Conservation (phyloP, 805 yeast species). For the Barnettozyma botsteinii region DNA sequence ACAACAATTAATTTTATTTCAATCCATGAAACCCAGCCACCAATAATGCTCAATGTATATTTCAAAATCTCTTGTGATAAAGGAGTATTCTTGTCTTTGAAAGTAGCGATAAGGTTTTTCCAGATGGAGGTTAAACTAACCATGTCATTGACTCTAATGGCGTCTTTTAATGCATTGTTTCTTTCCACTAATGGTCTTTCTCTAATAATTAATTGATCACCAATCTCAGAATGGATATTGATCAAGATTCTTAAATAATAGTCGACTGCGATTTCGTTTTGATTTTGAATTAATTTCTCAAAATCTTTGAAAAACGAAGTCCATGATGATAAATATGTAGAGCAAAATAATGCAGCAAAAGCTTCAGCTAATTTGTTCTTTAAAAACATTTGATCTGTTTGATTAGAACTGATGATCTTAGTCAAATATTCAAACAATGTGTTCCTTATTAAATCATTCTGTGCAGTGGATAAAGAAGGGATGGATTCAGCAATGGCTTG, state of each 20-base stretch:
- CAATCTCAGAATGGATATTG: constrained; percentile 85
- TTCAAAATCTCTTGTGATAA: constrained; percentile 44
- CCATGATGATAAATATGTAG: constrained; percentile 45
- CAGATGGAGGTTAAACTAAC: constrained; percentile 55
- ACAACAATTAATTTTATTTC: constrained; percentile 22
- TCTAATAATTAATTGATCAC: constrained; percentile 79
- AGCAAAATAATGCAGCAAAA: constrained; percentile 45
- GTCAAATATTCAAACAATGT: constrained; percentile 18
- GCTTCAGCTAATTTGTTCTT: constrained; percentile 55
- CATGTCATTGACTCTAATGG: constrained; percentile 75
- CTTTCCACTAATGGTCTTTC: constrained; percentile 56
- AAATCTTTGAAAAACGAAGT: constrained; percentile 46
- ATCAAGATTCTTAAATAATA: constrained; percentile 68
- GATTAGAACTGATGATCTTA: constrained; percentile 14
- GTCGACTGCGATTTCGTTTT: constrained; percentile 39
- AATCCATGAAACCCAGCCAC: constrained; percentile 90
- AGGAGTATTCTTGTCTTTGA: constrained; percentile 26
- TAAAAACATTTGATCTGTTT: constrained; percentile 36
- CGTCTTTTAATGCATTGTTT: constrained; percentile 73
- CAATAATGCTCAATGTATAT: constrained; percentile 59
- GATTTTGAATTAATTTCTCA: constrained; percentile 29
- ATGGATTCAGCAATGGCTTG: constrained; percentile 25
- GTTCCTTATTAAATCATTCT: constrained; percentile 21
- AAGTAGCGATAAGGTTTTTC: constrained; percentile 49
- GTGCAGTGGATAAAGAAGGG: constrained; percentile 18